phyloP scores from a whole-genome alignment of 768 basidiomycete genomes.

The Omphalotus guepiniiformis region DNA sequence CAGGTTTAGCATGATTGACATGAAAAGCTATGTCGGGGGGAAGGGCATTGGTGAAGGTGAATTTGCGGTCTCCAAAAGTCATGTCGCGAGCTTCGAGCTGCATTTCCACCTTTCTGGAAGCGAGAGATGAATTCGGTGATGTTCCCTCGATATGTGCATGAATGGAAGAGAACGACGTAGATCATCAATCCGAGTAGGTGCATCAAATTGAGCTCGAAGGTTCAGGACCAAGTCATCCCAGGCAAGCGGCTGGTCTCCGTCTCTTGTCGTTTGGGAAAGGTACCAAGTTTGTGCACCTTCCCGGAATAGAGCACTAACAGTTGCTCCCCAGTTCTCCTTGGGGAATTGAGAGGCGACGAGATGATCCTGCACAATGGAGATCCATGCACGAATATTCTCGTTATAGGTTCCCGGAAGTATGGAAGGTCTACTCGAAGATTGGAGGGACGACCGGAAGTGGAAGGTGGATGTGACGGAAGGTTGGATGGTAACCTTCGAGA shows the following conservation, averaged over 20 bases:
- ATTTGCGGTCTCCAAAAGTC: constrained; percentile 6
- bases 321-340: constrained; percentile 2
- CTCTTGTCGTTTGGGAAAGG: background rate
- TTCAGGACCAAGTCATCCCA: background rate
- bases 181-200: background rate
- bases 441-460: too few species aligned
- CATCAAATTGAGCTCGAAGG: background rate
- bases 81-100: background rate
- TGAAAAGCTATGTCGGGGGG: background rate
- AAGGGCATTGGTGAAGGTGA: background rate
- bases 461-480: too few species aligned
- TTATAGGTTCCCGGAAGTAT: background rate
- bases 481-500: too few species aligned
- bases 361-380: background rate
- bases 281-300: constrained; percentile 3
- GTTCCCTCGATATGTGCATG: background rate
- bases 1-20: background rate
- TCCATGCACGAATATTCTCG: constrained; percentile 4
- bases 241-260: background rate
- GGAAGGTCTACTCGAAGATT: too few species aligned
- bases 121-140: constrained; percentile 1
- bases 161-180: background rate
- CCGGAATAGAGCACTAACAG: background rate
- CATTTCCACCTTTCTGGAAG: constrained; percentile 6
- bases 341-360: background rate